phyloP scores from a whole-genome alignment of 2,329 filamentous ascomycete species.

The Pleurostoma richardsiae region DNA sequence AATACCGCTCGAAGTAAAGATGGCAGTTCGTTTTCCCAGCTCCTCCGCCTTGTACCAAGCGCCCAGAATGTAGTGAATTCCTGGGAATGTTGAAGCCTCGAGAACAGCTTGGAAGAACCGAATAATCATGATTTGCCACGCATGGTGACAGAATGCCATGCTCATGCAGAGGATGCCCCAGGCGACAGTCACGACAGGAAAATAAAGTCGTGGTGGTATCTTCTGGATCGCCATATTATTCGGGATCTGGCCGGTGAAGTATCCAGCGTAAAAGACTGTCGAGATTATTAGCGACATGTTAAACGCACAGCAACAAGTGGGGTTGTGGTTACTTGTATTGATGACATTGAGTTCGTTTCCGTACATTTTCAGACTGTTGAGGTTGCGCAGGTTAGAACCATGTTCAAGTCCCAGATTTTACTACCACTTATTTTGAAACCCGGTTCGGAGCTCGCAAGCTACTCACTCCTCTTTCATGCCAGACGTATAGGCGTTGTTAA shows the following conservation, averaged over 20 bases:
- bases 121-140: constrained; percentile 1
- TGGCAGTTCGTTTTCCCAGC: constrained; percentile 3
- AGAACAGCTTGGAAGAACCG: constrained; percentile 2
- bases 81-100: background rate
- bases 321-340: constrained; percentile 4
- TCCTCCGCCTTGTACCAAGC: constrained; percentile 3
- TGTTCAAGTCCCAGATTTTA: too few relatives aligned
- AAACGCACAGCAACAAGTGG: too few relatives aligned
- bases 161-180: constrained; percentile 3
- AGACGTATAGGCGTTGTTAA: constrained; percentile 6
- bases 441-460: too few relatives aligned
- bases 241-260: constrained; percentile 5
- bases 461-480: constrained; percentile 5
- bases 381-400: too few relatives aligned
- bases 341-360: constrained; percentile 6
- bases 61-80: constrained; percentile 2
- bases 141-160: constrained; percentile 3
- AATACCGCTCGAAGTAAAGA: constrained; percentile 2
- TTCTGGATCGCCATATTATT: constrained; percentile 5
- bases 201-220: constrained; percentile 2
- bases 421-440: too few relatives aligned
- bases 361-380: background rate
- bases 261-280: constrained; percentile 6
- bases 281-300: background rate
- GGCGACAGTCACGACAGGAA: background rate